phyloP scores from a whole-genome alignment of 768 basidiomycete genomes.

The Mrakia blollopis region DNA sequence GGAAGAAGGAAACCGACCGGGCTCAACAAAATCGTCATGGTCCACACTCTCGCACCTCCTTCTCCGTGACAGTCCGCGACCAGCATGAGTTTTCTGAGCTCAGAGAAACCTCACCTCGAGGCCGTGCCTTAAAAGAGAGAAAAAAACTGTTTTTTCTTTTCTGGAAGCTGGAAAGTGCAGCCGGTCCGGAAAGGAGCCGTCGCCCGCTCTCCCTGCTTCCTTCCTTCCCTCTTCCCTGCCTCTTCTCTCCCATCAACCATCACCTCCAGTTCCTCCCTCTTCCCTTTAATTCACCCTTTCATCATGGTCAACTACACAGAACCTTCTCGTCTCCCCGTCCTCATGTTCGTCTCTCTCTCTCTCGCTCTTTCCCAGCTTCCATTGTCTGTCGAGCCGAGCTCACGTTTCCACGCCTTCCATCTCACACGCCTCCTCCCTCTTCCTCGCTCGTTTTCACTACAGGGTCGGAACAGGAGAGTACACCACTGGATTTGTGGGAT shows the following conservation, averaged over 20 bases:
- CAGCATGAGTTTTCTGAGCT: no score
- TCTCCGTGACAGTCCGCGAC: no score
- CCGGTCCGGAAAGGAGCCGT: background rate
- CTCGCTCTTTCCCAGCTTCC: background rate
- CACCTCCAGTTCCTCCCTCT: background rate
- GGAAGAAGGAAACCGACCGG: no score
- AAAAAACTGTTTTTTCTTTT: background rate
- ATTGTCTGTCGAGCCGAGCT: background rate
- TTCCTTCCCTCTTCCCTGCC: background rate
- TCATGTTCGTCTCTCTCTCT: background rate
- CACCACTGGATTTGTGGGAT: constrained; percentile 88
- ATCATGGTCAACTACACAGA: constrained; percentile 1
- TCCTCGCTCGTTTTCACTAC: background rate
- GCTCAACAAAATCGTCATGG: no score
- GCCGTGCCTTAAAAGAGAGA: no score
- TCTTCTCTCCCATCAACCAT: background rate
- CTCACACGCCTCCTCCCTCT: background rate
- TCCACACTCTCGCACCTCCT: no score
- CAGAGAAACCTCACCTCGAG: background rate
- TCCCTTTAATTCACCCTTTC: background rate
- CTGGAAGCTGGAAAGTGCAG: background rate
- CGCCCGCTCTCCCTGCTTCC: background rate
- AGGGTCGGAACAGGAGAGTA: constrained; percentile 59
- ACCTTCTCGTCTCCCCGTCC: constrained; percentile 8
- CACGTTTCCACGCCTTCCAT: background rate